Base-by-base conservation (phyloP, 148 eudicot genomes). In the Rhododendron griersonianum region DNA sequence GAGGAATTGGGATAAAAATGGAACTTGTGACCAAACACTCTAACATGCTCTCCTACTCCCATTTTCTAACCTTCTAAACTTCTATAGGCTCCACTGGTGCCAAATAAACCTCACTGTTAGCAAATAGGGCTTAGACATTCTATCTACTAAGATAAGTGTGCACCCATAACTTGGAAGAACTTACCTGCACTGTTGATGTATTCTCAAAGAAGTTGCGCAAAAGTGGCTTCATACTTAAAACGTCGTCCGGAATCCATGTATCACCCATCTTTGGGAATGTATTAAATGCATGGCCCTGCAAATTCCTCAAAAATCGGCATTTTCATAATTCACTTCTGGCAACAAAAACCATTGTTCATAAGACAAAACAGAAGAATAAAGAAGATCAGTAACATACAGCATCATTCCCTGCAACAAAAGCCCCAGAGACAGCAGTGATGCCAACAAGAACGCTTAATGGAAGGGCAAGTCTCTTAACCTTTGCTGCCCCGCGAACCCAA, bases 181-280 rank as follows among this genome's bases (percentile, higher is more conserved):
- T 76, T 92, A 97, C 98, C 98, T 97, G 98, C 76, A 97, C 98
- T 9, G 98, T 97, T 83, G 98, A 82, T 65, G 99, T 95, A 82
- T 97, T 94, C 88, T 97, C 99, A 87, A 97, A 95, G 89, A 97
- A 97, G 90, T 94, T 97, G 84, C 98, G 98, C 23, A 95, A 33
- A 69, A 94, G 89, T 41, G 99, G 99, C 90, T 93, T 93, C 98
- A 97, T 88, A 82, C 91, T 93, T 33, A 97, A 89, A 89, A 97
- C 87, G 81, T 91, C 99, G 65, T 97, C 96, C n/a, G 99, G 99
- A 81, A 97, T 93, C 99, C 99, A 97, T 33, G 86, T 87, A 85
- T 97, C 98, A 82, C 99, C 99, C 99, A 97, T 97, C 93, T 93
- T 95, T 1, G 99, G 99, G 41, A 97, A 97, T 69, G 98, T 97